Conservation (phyloP, 208 protist species). For the Trypanosoma scelopori region DNA sequence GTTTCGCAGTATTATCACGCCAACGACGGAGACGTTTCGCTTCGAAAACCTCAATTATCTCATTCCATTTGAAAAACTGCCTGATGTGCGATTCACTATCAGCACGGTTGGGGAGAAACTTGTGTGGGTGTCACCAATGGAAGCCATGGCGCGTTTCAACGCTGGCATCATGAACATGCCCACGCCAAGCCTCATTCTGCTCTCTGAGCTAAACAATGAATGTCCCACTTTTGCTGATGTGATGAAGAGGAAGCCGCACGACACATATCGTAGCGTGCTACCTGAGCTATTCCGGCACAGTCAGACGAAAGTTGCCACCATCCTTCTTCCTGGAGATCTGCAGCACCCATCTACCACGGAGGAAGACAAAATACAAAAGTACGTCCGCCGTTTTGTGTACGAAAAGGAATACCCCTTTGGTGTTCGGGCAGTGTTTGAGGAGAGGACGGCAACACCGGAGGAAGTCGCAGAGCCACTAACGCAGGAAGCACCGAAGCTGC, state of each 20-base stretch:
- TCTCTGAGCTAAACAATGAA: slow-evolving; percentile 86
- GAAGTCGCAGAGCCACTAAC: slow-evolving; percentile 43
- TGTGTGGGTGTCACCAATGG: slow-evolving; percentile 89
- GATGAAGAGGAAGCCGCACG: slow-evolving; percentile 45
- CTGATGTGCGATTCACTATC: slow-evolving; percentile 79
- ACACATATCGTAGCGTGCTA: slow-evolving; percentile 39
- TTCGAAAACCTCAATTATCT: slow-evolving; percentile 82
- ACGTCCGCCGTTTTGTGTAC: slow-evolving; percentile 79
- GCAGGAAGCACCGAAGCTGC: slow-evolving; percentile 54
- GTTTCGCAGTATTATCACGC: slow-evolving; percentile 77
- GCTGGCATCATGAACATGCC: slow-evolving; percentile 91
- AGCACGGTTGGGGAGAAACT: slow-evolving; percentile 68
- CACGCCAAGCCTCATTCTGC: slow-evolving; percentile 75
- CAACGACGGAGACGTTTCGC: slow-evolving; percentile 80
- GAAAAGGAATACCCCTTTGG: slow-evolving; percentile 86
- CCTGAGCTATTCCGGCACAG: slow-evolving; percentile 75
- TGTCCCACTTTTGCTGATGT: slow-evolving; percentile 81
- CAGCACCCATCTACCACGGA: slow-evolving; percentile 58
- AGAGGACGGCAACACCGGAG: slow-evolving; percentile 56
- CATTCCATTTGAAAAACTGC: slow-evolving; percentile 72
- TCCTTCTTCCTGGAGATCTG: slow-evolving; percentile 82
- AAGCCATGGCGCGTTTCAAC: slow-evolving; percentile 89
- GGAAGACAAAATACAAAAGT: slow-evolving; percentile 64
- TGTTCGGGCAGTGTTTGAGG: slow-evolving; percentile 83
- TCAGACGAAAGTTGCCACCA: slow-evolving; percentile 72